phyloP scores from a whole-genome alignment of 257 asterid species.

The Ophiorrhiza pumila region DNA sequence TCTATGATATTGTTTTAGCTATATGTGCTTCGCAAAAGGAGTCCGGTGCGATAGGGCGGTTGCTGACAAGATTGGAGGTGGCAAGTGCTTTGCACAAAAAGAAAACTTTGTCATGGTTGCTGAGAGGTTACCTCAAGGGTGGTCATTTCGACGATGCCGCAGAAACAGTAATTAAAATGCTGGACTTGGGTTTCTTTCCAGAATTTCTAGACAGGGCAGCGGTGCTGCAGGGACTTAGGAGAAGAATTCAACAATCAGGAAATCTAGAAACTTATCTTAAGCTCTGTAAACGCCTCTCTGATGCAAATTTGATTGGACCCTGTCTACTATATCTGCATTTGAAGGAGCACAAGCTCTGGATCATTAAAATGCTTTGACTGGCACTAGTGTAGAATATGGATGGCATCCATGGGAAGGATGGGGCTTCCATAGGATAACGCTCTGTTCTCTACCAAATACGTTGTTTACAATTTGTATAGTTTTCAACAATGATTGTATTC shows the following conservation, averaged over 20 bases:
- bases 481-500: neutral
- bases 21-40: slow-evolving; percentile 88
- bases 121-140: slow-evolving; percentile 92
- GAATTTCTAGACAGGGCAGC: slow-evolving; percentile 77
- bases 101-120: slow-evolving; percentile 75
- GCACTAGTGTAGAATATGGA: neutral
- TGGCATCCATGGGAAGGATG: neutral
- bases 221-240: slow-evolving; percentile 73
- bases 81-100: slow-evolving; percentile 52
- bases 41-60: slow-evolving; percentile 46
- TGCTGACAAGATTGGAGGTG: slow-evolving; percentile 60
- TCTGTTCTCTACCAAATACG: slow-evolving; percentile 6
- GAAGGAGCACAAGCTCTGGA: slow-evolving; percentile 73
- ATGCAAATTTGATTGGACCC: slow-evolving; percentile 74
- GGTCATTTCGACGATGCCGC: slow-evolving; percentile 85
- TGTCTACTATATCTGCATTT: slow-evolving; percentile 66
- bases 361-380: slow-evolving; percentile 63
- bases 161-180: slow-evolving; percentile 66
- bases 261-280: slow-evolving; percentile 55
- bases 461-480: slow-evolving; percentile 20
- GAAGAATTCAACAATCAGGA: slow-evolving; percentile 57
- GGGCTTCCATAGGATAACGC: neutral
- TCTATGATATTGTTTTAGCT: slow-evolving; percentile 83
- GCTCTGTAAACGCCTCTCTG: slow-evolving; percentile 68
- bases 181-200: slow-evolving; percentile 65